These are phyloP conservation scores for Venturia carpophila DNA, from an alignment of 2,329 filamentous ascomycete species.

Conservation along the genomic window DNA sequence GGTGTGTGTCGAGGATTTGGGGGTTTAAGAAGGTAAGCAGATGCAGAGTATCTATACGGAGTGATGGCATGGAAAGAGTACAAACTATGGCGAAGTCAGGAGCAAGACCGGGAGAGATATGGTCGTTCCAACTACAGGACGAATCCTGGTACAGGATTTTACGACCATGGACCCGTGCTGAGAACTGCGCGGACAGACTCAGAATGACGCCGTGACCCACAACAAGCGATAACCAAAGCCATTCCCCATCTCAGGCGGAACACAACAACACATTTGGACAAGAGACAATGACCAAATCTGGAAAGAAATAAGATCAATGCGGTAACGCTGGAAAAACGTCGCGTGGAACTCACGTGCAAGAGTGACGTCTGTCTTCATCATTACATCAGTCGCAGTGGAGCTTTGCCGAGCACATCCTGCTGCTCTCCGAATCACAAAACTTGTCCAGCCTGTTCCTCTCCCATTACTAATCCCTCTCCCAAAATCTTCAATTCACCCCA, in stretches of 20 bases:
- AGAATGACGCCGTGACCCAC: neutral
- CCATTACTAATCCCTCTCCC: neutral
- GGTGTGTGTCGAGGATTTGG: conserved; percentile 43
- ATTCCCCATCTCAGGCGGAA: neutral
- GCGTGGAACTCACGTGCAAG: neutral
- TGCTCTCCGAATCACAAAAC: too few relatives aligned
- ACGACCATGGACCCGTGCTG: neutral
- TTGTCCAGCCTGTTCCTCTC: too few relatives aligned
- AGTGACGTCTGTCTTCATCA: neutral
- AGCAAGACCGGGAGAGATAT: too few relatives aligned
- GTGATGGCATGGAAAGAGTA: neutral
- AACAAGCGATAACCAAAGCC: neutral
- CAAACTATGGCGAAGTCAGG: too few relatives aligned
- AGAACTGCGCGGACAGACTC: neutral
- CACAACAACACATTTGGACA: neutral
- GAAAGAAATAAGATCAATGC: neutral
- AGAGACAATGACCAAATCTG: neutral
- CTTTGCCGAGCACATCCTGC: neutral
- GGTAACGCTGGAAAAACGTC: neutral
- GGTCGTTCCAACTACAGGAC: too few relatives aligned
- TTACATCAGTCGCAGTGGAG: neutral
- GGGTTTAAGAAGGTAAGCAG: neutral
- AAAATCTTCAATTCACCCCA: neutral
- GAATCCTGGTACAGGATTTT: too few relatives aligned
- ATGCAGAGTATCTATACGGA: neutral